Evolutionary conservation across 768 basidiomycete species (phyloP).

Genomic region (Serendipita sp.): DNA sequence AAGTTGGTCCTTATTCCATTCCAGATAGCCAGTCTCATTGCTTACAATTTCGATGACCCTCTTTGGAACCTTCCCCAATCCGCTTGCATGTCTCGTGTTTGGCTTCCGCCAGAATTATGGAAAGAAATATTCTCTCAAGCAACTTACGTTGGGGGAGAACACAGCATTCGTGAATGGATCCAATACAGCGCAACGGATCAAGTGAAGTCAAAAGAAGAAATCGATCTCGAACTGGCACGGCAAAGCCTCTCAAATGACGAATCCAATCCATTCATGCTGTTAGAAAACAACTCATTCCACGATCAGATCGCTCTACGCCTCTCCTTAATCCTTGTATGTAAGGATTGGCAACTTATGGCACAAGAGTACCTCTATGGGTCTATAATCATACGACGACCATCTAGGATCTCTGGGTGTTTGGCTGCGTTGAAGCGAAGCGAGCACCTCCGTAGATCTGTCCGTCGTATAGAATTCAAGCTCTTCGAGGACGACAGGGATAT

Average conservation of each 20-base stretch:
- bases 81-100: not conserved
- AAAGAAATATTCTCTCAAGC: not conserved
- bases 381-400: not conserved
- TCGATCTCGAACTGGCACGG: not conserved
- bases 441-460: not conserved
- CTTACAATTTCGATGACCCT: too few species aligned
- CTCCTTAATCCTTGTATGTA: not conserved
- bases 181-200: not conserved
- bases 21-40: too few species aligned
- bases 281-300: not conserved
- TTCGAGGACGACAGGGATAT: not conserved
- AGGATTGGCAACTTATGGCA: not conserved
- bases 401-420: not conserved
- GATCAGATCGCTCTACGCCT: not conserved
- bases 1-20: too few species aligned
- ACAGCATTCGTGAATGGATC: constrained; percentile 1
- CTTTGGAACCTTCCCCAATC: not conserved
- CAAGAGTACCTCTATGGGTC: not conserved
- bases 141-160: not conserved
- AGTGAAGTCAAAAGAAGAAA: not conserved
- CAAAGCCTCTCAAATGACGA: not conserved
- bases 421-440: not conserved
- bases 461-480: not conserved
- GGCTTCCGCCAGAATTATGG: constrained; percentile 2
- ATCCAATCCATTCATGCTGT: not conserved